Conservation (phyloP, 1,139 yeast genomes). For the Kodamaea fungicola region DNA sequence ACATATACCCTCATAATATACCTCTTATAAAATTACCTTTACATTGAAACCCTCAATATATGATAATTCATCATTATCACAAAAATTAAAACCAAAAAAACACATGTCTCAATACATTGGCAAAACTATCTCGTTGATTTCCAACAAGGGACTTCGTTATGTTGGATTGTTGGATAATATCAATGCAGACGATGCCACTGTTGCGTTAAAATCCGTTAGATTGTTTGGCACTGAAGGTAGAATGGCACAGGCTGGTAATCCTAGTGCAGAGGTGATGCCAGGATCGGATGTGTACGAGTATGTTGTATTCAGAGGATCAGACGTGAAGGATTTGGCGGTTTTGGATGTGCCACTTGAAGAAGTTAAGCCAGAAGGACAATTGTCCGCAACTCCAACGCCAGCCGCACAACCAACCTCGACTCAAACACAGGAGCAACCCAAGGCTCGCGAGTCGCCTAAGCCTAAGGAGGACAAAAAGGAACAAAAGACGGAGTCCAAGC, state of each 20-base stretch:
- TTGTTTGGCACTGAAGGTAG: conserved; percentile 95
- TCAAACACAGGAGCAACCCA: conserved; percentile 12
- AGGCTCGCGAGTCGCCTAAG: background rate
- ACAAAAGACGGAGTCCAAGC: background rate
- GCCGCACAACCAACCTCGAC: conserved; percentile 12
- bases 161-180: conserved; percentile 85
- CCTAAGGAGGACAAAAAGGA: background rate
- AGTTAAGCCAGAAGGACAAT: conserved; percentile 37
- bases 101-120: conserved; percentile 86
- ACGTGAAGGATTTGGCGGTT: conserved; percentile 85
- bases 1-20: background rate
- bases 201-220: conserved; percentile 77
- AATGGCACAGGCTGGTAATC: conserved; percentile 54
- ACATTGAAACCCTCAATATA: background rate
- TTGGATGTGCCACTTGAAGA: conserved; percentile 63
- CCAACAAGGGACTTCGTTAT: conserved; percentile 84
- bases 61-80: background rate
- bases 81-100: background rate
- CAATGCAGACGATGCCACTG: conserved; percentile 89
- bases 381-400: conserved; percentile 2
- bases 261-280: conserved; percentile 71
- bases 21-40: background rate
- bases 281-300: conserved; percentile 70
- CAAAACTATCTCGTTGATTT: conserved; percentile 83
- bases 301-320: conserved; percentile 88